These are phyloP conservation scores for Fusarium keratoplasticum DNA, from an alignment of 2,329 filamentous ascomycete genomes.

Conservation along the genomic window DNA sequence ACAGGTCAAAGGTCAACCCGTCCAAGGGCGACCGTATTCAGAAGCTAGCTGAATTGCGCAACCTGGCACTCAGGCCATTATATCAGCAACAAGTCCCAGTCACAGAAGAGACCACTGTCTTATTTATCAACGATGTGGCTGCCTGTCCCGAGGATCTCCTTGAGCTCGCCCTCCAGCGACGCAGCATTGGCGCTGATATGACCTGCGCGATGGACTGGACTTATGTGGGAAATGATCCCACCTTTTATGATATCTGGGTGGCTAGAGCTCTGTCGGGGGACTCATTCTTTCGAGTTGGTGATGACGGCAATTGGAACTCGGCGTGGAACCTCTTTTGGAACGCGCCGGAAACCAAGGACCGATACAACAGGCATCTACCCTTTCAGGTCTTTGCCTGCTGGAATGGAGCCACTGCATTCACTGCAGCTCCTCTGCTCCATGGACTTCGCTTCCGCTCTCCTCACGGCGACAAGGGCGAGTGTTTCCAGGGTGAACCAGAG, in stretches of 20 bases:
- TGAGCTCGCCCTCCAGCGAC: conserved; percentile 64
- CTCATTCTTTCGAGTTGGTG: conserved; percentile 65
- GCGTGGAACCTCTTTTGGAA: conserved; percentile 67
- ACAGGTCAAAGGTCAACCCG: conserved; percentile 58
- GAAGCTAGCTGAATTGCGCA: conserved; percentile 62
- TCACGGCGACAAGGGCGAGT: conserved; percentile 54
- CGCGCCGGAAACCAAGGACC: conserved; percentile 49
- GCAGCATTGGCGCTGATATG: conserved; percentile 62
- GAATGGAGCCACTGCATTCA: conserved; percentile 66
- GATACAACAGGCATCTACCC: conserved; percentile 54
- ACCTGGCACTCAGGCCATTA: conserved; percentile 63
- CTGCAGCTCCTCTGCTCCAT: conserved; percentile 59
- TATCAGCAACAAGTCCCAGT: conserved; percentile 42
- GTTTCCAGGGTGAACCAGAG: conserved; percentile 65
- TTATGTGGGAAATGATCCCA: conserved; percentile 55
- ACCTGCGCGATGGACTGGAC: conserved; percentile 71
- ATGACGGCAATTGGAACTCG: conserved; percentile 60
- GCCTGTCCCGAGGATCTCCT: conserved; percentile 67
- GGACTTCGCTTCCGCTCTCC: conserved; percentile 58
- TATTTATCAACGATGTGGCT: conserved; percentile 68
- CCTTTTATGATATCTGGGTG: conserved; percentile 70
- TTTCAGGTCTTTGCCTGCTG: conserved; percentile 72
- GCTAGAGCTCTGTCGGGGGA: conserved; percentile 64
- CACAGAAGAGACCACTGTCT: conserved; percentile 54
- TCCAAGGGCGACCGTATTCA: conserved; percentile 56